phyloP scores from a whole-genome alignment of 2,329 filamentous ascomycete species.

The Dactylonectria macrodidyma region DNA sequence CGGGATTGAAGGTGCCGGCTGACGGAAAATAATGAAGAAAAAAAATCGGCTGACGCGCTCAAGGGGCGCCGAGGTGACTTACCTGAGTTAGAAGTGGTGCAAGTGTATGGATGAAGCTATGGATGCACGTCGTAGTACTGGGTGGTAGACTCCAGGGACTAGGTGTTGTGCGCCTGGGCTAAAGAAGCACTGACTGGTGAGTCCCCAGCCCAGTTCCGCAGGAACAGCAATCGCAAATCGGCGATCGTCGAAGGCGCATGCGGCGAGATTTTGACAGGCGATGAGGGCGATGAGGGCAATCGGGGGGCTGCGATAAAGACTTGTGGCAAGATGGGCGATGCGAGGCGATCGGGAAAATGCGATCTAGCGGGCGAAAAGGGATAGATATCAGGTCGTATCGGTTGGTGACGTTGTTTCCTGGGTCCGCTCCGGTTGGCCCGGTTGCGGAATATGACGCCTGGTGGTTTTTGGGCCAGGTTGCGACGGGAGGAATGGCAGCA shows the following conservation, averaged over 20 bases:
- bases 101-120: slow-evolving; percentile 30
- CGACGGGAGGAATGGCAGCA: background rate
- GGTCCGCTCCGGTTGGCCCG: slow-evolving; percentile 43
- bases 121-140: background rate
- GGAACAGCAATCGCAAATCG: slow-evolving; percentile 25
- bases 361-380: slow-evolving; percentile 31
- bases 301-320: slow-evolving; percentile 8
- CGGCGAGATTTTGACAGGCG: slow-evolving; percentile 25
- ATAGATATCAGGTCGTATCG: slow-evolving; percentile 11
- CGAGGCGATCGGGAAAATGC: slow-evolving; percentile 38
- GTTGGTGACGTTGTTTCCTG: slow-evolving; percentile 38
- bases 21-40: slow-evolving; percentile 21
- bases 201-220: slow-evolving; percentile 34
- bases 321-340: slow-evolving; percentile 30
- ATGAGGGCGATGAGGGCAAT: background rate
- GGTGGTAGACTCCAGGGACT: slow-evolving; percentile 26
- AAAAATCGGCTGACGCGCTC: slow-evolving; percentile 16
- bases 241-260: slow-evolving; percentile 40
- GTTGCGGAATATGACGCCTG: slow-evolving; percentile 36
- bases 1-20: slow-evolving; percentile 31
- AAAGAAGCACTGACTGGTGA: slow-evolving; percentile 21
- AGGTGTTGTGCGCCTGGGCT: slow-evolving; percentile 25
- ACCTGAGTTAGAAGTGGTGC: slow-evolving; percentile 28
- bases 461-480: slow-evolving; percentile 34
- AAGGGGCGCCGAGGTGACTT: slow-evolving; percentile 36